Evolutionary conservation across 495 filamentous ascomycete species (phyloP), one percentile per base, ranked within the genome.

Genomic region (Aspergillus taichungensis): DNA sequence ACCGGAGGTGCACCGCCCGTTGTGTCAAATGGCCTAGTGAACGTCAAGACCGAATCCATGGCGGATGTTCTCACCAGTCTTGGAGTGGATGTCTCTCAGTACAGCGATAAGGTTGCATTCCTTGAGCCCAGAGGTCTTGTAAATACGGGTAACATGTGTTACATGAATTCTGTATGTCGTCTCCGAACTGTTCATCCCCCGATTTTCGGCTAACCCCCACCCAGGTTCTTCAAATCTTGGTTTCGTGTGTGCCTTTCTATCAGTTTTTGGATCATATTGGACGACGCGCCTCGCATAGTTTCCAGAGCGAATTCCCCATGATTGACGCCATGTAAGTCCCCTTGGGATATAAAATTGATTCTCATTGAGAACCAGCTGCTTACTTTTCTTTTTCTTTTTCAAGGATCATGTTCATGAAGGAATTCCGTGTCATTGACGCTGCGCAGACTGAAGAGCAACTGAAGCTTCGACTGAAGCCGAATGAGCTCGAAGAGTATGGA

Each of bases 61-160:
- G 81, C 79, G 4, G 84, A 94, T 47, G 86, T 83, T 32, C 62
- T 96, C 30, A 70, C 71, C 37, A 76, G 71, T 12, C 84, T 85
- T 55, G 77, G 74, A 40, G 78, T 79, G 9, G 69, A 83, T 32
- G 72, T 72, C 27, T 68, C 70, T 34, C 70, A 73, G 34, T 75
- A 73, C 43, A 68, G 61, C 12, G 73, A 77, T 6, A 89, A 86
- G 53, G 68, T 91, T 40, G 66, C 81, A 8, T 96, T 96, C 59
- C 73, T 98, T 5, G 87, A 97, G 61, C 92, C 92, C n/a, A 75
- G 94, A 40, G 92, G 92, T 5, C 76, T 98, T 54, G 83, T 95
- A 37, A 98, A 98, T 64, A 94, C 90, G 36, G 92, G 92, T 6
- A 98, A 98, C 58, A 92, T 97, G 89, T 98, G 92, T 67, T 98